phyloP scores from a whole-genome alignment of 1,284 basidiomycete species.

The Tylopilus sp. region DNA sequence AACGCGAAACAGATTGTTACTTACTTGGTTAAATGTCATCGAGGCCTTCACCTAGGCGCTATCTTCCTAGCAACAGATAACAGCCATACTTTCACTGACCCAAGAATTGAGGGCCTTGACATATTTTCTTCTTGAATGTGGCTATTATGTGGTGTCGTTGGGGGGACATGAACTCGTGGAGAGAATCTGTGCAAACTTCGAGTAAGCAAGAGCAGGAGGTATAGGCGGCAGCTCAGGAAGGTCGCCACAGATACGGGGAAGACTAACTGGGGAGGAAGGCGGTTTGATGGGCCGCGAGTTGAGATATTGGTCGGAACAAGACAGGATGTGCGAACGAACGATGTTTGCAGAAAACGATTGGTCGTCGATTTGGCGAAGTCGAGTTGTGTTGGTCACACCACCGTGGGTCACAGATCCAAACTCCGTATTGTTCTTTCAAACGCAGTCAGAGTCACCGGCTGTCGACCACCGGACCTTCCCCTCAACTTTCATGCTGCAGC shows the following conservation, averaged over 20 bases:
- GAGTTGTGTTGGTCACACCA: no score
- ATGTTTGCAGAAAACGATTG: background rate
- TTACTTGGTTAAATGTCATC: slow-evolving; percentile 21
- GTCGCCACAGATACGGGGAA: background rate
- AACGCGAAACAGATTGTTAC: background rate
- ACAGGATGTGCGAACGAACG: background rate
- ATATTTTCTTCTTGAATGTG: slow-evolving; percentile 6
- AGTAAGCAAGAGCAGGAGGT: slow-evolving; percentile 10
- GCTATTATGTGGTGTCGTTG: slow-evolving; percentile 8
- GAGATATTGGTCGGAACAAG: background rate
- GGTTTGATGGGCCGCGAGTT: background rate
- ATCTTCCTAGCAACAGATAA: slow-evolving; percentile 1
- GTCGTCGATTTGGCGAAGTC: no score
- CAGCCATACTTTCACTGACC: slow-evolving; percentile 1
- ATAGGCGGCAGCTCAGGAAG: slow-evolving; percentile 12
- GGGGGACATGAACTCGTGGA: background rate
- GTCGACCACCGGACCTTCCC: no score
- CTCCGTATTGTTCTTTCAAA: background rate
- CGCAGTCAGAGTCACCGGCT: background rate
- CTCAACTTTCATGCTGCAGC: no score
- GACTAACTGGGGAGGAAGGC: background rate
- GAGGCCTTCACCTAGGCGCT: background rate
- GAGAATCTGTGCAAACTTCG: slow-evolving; percentile 4
- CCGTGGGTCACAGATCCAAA: background rate
- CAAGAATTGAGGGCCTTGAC: slow-evolving; percentile 5